Base-by-base conservation (phyloP, 768 basidiomycete genomes). In the Trametes cingulata region DNA sequence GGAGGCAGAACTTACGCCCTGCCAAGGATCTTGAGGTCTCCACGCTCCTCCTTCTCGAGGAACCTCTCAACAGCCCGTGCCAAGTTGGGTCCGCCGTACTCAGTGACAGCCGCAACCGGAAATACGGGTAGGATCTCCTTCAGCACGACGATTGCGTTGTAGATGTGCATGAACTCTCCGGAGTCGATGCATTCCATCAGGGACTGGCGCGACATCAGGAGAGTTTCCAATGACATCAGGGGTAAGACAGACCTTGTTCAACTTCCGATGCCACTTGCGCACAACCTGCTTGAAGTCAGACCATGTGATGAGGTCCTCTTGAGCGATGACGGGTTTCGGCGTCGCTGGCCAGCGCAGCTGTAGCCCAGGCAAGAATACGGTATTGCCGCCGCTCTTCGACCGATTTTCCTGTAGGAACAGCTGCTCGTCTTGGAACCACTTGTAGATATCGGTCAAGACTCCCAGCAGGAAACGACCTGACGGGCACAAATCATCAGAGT, bases 151-250 rank as follows among this genome's bases (percentile, higher is more conserved):
- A 98, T 91, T n/a, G 93, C 83, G 70, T 99, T 99, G 74, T 96
- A 95, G 54, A 98, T 91, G 67, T 94, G 94, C 91, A 98, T 96
- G 72, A 95, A 98, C 68, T 95, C 95, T 50, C 84, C 85, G 2
- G 94, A 89, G 67, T 87, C 82, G 61, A 98, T 88, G 69, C 90
- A 94, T 33, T 85, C 88, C 19, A 81, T 77, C 65, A 98, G 85
- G 56, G 85, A 85, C 95, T 95, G 12, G 12, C 5, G 43, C 58
- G 15, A 62, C 51, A 54, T 24, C 20, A 19, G 3, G 27, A 54
- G 10, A 4, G 10, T 10, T 29, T 13, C 19, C 6, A 12, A n/a
- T 17, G 1, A 19, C 0, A 20, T 15, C 24, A 7, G 3, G 40
- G 6, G 5, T 0, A 17, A 6, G 4, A 74, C 82, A 50, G 69